Conservation (phyloP, 2,329 filamentous ascomycete species). For the Pseudodiploospora longispora region DNA sequence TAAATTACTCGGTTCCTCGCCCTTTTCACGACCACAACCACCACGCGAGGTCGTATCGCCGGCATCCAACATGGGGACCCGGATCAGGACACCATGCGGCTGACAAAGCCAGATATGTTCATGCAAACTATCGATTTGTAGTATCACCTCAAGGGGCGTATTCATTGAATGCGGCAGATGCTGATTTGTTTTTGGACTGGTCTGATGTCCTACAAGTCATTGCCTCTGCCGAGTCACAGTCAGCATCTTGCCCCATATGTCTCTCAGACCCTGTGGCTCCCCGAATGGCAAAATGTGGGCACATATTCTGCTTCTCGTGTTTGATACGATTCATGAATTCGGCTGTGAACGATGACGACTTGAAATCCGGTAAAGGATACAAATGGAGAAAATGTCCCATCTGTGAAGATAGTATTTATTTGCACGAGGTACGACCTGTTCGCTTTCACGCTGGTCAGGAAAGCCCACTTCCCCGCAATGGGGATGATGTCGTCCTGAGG, state of each 20-base stretch:
- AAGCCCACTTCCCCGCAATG: slow-evolving; percentile 67
- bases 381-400: slow-evolving; percentile 95
- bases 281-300: slow-evolving; percentile 93
- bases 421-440: slow-evolving; percentile 83
- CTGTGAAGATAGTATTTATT: slow-evolving; percentile 87
- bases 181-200: slow-evolving; percentile 89
- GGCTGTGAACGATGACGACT: slow-evolving; percentile 61
- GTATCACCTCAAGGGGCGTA: slow-evolving; percentile 79
- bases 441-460: slow-evolving; percentile 90
- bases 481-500: slow-evolving; percentile 81
- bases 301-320: slow-evolving; percentile 93
- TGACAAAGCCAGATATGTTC: slow-evolving; percentile 84
- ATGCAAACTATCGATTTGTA: slow-evolving; percentile 96
- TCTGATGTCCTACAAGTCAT: slow-evolving; percentile 82
- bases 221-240: slow-evolving; percentile 81
- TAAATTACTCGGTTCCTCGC: slow-evolving; percentile 80
- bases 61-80: slow-evolving; percentile 73
- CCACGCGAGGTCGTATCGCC: slow-evolving; percentile 51
- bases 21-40: slow-evolving; percentile 52
- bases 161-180: slow-evolving; percentile 69
- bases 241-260: slow-evolving; percentile 87
- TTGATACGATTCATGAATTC: slow-evolving; percentile 94
- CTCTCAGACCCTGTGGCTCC: slow-evolving; percentile 87
- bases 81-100: slow-evolving; percentile 84
- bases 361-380: slow-evolving; percentile 57